Evolutionary conservation across 768 basidiomycete genomes (phyloP).

Genomic region (Auricularia cornea): DNA sequence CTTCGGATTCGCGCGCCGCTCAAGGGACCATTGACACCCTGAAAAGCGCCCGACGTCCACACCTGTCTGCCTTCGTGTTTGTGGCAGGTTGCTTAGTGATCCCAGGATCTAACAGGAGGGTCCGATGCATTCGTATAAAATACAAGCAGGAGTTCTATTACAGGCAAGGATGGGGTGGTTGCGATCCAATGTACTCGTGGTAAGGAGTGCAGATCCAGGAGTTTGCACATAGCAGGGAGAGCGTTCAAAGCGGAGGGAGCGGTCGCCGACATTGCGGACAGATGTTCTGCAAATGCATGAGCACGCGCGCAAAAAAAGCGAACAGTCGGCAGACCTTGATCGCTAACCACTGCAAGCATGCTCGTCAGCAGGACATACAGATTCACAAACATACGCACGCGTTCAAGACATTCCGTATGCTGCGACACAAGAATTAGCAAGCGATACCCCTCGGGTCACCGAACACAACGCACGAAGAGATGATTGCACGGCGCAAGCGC

Average conservation of each 20-base stretch:
- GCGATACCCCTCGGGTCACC: not conserved
- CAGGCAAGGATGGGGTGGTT: too few relatives aligned
- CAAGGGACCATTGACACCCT: too few relatives aligned
- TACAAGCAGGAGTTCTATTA: too few relatives aligned
- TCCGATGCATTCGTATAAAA: too few relatives aligned
- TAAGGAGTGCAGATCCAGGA: too few relatives aligned
- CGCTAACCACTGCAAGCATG: slow-evolving; percentile 50
- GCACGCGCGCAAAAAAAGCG: not conserved
- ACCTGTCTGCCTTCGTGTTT: too few relatives aligned
- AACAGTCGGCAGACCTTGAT: slow-evolving; percentile 51
- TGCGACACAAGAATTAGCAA: slow-evolving; percentile 18
- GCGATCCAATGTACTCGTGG: too few relatives aligned
- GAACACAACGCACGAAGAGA: slow-evolving; percentile 57
- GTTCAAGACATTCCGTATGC: slow-evolving; percentile 85
- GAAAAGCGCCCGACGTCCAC: too few relatives aligned
- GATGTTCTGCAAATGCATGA: slow-evolving; percentile 49
- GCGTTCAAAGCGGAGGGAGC: slow-evolving; percentile 59
- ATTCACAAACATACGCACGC: slow-evolving; percentile 33
- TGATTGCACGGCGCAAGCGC: slow-evolving; percentile 87
- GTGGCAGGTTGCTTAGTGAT: too few relatives aligned
- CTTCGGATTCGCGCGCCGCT: too few relatives aligned
- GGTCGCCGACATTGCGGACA: slow-evolving; percentile 87
- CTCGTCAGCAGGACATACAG: slow-evolving; percentile 10
- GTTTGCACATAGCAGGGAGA: not conserved
- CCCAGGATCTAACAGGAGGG: too few relatives aligned